Evolutionary conservation across 2,329 filamentous ascomycete species (phyloP).

Genomic region (Alternaria arborescens): DNA sequence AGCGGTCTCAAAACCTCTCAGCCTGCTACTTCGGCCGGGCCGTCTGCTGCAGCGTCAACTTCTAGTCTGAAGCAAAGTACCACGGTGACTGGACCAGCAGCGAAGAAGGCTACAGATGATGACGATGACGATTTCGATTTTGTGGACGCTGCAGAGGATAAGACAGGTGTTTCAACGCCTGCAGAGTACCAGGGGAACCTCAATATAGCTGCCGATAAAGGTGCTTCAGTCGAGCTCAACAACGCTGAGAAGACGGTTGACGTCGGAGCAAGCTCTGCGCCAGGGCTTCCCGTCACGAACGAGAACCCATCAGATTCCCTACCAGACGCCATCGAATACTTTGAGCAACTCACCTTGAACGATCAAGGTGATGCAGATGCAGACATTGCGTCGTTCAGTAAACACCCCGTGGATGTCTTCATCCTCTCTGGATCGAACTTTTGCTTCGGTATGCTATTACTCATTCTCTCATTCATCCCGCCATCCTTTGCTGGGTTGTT

Average conservation of each 20-base stretch:
- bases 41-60: constrained; percentile 27
- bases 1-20: constrained; percentile 19
- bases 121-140: constrained; percentile 59
- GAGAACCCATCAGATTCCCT: constrained; percentile 29
- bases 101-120: constrained; percentile 27
- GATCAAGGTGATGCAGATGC: constrained; percentile 56
- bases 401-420: constrained; percentile 81
- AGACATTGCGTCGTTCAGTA: constrained; percentile 70
- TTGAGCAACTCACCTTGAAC: constrained; percentile 42
- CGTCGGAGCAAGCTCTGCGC: constrained; percentile 36
- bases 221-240: constrained; percentile 34
- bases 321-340: constrained; percentile 39
- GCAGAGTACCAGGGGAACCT: constrained; percentile 59
- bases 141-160: constrained; percentile 64
- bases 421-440: constrained; percentile 88
- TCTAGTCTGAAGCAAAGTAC: constrained; percentile 26
- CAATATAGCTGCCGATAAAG: constrained; percentile 34
- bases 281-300: constrained; percentile 31
- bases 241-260: constrained; percentile 32
- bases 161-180: constrained; percentile 57
- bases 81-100: constrained; percentile 6
- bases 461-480: constrained; percentile 92
- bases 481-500: constrained; percentile 88
- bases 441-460: constrained; percentile 85
- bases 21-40: constrained; percentile 9